A percentile compares a stretch with the other conserved stretches of the same genome.
Conservation (phyloP, 805 yeast genomes). For the Candida arabinofermentans region DNA sequence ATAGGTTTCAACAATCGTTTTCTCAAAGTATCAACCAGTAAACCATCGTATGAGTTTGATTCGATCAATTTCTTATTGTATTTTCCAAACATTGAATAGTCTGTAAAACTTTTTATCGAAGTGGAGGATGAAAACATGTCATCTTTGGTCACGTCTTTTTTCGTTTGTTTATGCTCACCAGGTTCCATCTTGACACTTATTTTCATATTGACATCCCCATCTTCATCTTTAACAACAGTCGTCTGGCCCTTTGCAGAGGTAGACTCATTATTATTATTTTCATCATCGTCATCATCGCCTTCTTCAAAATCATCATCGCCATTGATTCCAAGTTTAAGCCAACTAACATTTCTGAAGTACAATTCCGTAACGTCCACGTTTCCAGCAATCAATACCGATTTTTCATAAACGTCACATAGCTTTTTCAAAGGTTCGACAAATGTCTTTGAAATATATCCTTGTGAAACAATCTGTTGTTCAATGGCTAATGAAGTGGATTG, state of each 20-base stretch:
- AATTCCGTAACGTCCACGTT: constrained; percentile 50
- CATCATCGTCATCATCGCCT: constrained; percentile 8
- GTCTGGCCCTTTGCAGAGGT: too few relatives aligned
- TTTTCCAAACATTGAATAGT: constrained; percentile 9
- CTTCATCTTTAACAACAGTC: not conserved
- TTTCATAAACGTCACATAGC: constrained; percentile 45
- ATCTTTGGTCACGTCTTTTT: not conserved
- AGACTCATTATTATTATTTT: constrained; percentile 1
- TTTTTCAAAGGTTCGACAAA: constrained; percentile 35
- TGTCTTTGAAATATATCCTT: constrained; percentile 50
- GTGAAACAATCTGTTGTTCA: constrained; percentile 60
- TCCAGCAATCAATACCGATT: constrained; percentile 33
- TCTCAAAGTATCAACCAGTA: constrained; percentile 30
- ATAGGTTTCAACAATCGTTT: constrained; percentile 29
- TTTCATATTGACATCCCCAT: constrained; percentile 14
- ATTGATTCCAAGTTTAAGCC: constrained; percentile 45
- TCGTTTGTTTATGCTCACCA: not conserved
- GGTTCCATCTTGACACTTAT: constrained; percentile 1
- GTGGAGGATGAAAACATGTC: constrained; percentile 2
- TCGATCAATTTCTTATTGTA: constrained; percentile 18
- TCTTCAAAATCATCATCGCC: constrained; percentile 12
- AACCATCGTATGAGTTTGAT: constrained; percentile 23
- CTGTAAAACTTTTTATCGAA: constrained; percentile 20
- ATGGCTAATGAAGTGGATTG: constrained; percentile 40
- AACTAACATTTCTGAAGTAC: constrained; percentile 59